Evolutionary conservation across 305 asterid genomes (phyloP), one percentile per base, ranked within the genome.

Genomic region (Fraxinus paxiana): DNA sequence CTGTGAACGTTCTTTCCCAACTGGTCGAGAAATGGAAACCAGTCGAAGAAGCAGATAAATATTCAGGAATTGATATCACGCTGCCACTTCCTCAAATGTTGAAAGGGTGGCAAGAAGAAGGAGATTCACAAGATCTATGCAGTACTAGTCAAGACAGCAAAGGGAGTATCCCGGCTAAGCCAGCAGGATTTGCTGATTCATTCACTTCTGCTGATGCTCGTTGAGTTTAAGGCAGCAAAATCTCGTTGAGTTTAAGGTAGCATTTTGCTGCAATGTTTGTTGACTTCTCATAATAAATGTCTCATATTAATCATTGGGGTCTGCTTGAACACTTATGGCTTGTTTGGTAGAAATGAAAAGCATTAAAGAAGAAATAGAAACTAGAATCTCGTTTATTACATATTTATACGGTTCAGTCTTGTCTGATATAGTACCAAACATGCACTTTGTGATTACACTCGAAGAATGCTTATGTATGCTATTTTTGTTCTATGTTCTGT

Each of bases 1-100:
- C 83, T 0, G 98, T 94, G 20, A 91, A 84, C 54, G 92, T 90
- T 81, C 90, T 94, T 2, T 88, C 86, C 35, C 90, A 81, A 18
- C 75, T 89, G 75, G 95, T 89, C 6, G 92, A 88, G 63, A 89
- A 86, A 59, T 94, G 98, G 98, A 91, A 82, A 48, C 98, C 98
- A 0, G 61, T 72, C 1, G 90, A 88, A 83, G 92, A 88, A 67
- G 63, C 70, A 0, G 90, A 91, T 1, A 84, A 86, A 70, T 80
- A 48, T 37, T 83, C 80, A 0, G 92, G 90, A 63, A 83, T 86
- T 43, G 85, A 90, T 77, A 63, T 82, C 86, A 30, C 70, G 2
- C 63, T 90, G 81, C 97, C 97, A 33, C 94, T 94, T 30, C 81
- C 95, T 0, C 89, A 88, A 46, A 88, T 94, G 98, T 56, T 94